Percentiles rank a stretch among this genome's conserved stretches.
These are phyloP conservation scores for Monascus ruber DNA, from an alignment of 2,329 filamentous ascomycete species.

Conservation along the genomic window DNA sequence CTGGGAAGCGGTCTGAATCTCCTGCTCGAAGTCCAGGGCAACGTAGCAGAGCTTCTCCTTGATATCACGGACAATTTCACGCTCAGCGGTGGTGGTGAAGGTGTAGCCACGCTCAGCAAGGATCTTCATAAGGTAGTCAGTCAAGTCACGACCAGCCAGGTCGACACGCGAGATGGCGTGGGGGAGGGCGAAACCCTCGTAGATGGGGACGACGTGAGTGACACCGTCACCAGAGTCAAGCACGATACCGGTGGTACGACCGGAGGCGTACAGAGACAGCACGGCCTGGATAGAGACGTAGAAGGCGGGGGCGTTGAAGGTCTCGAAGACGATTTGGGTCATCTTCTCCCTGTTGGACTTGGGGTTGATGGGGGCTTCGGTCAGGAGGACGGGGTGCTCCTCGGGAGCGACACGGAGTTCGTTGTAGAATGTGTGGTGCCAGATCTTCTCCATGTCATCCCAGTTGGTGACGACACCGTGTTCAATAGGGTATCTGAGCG, in stretches of 20 bases:
- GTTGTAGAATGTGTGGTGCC: slow-evolving; percentile 99
- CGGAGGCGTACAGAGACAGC: slow-evolving; percentile 96
- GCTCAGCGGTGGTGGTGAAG: slow-evolving; percentile 99
- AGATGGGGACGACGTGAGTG: slow-evolving; percentile 99
- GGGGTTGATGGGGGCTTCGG: slow-evolving; percentile 99
- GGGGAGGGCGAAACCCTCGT: slow-evolving; percentile 99
- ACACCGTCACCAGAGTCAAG: slow-evolving; percentile 99
- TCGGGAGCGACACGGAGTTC: slow-evolving; percentile 99
- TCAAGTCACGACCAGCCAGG: slow-evolving; percentile 99
- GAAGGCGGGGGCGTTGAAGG: slow-evolving; percentile 99
- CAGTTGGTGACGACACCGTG: slow-evolving; percentile 99
- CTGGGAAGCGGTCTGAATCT: slow-evolving; percentile 99
- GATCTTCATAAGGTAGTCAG: slow-evolving; percentile 99
- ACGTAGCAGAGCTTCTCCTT: slow-evolving; percentile 99
- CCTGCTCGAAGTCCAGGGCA: slow-evolving; percentile 99
- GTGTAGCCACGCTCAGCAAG: slow-evolving; percentile 98
- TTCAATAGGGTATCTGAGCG: slow-evolving; percentile 98
- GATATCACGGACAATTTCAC: slow-evolving; percentile 99
- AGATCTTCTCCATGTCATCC: slow-evolving; percentile 99
- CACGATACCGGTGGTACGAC: slow-evolving; percentile 99
- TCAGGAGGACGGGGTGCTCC: slow-evolving; percentile 98
- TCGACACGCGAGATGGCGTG: slow-evolving; percentile 99
- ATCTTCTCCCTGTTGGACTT: slow-evolving; percentile 99
- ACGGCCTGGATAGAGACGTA: slow-evolving; percentile 99
- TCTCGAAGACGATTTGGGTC: slow-evolving; percentile 99